These are phyloP conservation scores for Trypanosoma melophagium DNA, from an alignment of 208 protist species.

Conservation along the genomic window DNA sequence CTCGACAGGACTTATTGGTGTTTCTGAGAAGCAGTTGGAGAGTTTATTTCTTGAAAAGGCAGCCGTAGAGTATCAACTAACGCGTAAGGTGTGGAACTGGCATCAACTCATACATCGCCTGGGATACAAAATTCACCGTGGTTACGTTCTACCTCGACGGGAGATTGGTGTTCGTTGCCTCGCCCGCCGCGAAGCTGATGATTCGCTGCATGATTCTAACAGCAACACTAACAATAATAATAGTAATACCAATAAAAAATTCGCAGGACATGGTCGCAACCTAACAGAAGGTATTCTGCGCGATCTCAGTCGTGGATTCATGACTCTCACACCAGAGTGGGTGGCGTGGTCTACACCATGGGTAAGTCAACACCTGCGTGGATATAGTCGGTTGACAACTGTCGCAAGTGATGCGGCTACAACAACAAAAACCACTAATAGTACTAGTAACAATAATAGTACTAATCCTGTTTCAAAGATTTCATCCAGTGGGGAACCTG, in stretches of 20 bases:
- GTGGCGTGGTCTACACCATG: slow-evolving; percentile 81
- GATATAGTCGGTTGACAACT: slow-evolving; percentile 27
- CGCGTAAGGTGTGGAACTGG: slow-evolving; percentile 70
- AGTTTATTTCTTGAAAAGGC: slow-evolving; percentile 46
- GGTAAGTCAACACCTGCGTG: slow-evolving; percentile 50
- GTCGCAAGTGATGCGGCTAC: neutral
- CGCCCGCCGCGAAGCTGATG: slow-evolving; percentile 21
- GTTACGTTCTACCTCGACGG: slow-evolving; percentile 46
- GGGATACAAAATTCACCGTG: slow-evolving; percentile 63
- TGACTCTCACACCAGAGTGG: slow-evolving; percentile 69
- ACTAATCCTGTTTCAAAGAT: neutral
- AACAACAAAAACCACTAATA: neutral
- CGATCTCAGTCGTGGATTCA: slow-evolving; percentile 49
- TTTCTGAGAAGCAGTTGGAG: slow-evolving; percentile 34
- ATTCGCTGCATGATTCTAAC: slow-evolving; percentile 9
- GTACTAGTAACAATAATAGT: neutral
- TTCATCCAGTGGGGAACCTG: slow-evolving; percentile 8
- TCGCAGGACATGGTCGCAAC: neutral
- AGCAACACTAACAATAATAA: neutral
- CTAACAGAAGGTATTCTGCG: slow-evolving; percentile 43
- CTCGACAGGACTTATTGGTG: slow-evolving; percentile 11
- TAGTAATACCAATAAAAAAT: slow-evolving; percentile 11
- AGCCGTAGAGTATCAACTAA: slow-evolving; percentile 56
- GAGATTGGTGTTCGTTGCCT: slow-evolving; percentile 49
- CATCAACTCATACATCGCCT: slow-evolving; percentile 84